These are phyloP conservation scores for Dillenia turbinata DNA, from an alignment of 164 flowering plant species.

Conservation along the genomic window DNA sequence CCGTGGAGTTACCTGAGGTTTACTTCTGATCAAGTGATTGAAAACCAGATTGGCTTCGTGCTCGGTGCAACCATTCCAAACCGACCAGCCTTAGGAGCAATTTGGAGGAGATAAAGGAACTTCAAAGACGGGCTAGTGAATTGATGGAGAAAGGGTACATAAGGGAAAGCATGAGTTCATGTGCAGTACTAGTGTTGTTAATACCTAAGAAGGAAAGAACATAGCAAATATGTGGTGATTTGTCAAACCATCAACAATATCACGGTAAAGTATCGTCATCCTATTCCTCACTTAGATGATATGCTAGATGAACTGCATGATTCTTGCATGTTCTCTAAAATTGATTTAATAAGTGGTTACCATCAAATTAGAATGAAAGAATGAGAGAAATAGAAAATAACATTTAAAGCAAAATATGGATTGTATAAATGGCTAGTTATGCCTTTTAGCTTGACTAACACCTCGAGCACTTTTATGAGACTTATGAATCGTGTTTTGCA, in stretches of 20 bases:
- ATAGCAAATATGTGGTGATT: no score
- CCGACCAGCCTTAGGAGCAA: no score
- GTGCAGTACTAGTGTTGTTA: no score
- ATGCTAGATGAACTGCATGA: not conserved
- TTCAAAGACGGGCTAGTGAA: not conserved
- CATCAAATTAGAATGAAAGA: no score
- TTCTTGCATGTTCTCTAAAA: not conserved
- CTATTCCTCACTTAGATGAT: not conserved
- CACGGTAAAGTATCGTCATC: not conserved
- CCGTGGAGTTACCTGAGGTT: not conserved
- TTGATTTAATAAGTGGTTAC: no score
- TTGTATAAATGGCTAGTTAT: not conserved
- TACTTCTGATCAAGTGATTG: no score
- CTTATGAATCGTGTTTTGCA: no score
- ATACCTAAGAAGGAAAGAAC: no score
- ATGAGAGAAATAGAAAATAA: no score
- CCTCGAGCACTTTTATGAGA: not conserved
- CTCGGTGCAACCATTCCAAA: conserved; percentile 1
- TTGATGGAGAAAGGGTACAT: not conserved
- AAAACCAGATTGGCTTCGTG: not conserved
- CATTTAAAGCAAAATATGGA: no score
- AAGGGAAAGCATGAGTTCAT: no score
- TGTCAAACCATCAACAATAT: not conserved
- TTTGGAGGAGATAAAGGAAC: no score
- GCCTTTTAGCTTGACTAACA: not conserved